Evolutionary conservation across 2,329 filamentous ascomycete genomes (phyloP).

Genomic region (Colletotrichum orchidophilum): DNA sequence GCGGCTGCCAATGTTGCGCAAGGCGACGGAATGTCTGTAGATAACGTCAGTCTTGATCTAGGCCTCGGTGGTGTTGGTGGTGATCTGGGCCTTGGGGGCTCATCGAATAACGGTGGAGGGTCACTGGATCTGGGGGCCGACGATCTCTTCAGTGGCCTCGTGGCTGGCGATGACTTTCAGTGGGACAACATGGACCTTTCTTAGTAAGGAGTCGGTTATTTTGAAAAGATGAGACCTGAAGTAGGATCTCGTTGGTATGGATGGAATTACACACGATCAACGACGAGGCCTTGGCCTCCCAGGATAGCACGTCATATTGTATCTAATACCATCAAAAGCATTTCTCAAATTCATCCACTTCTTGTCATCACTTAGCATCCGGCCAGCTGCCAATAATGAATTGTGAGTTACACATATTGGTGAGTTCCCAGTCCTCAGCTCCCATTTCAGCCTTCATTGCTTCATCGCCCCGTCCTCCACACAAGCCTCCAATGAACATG

Average conservation of each 20-base stretch:
- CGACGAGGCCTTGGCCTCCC: not conserved
- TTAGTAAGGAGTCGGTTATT: not conserved
- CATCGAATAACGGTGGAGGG: constrained; percentile 46
- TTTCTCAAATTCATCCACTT: not conserved
- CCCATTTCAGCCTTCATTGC: constrained; percentile 51
- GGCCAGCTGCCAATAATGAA: constrained; percentile 60
- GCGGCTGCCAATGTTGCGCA: constrained; percentile 45
- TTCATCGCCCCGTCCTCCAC: constrained; percentile 58
- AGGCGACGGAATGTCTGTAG: constrained; percentile 51
- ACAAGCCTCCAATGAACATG: constrained; percentile 69
- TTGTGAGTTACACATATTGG: constrained; percentile 71
- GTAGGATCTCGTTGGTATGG: not conserved
- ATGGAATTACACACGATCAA: not conserved
- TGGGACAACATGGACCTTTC: constrained; percentile 49
- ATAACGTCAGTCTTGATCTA: constrained; percentile 57
- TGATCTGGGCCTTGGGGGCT: constrained; percentile 48
- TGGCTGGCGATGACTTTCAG: constrained; percentile 55
- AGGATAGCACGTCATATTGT: constrained; percentile 1
- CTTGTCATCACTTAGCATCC: not conserved
- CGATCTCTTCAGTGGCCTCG: constrained; percentile 49
- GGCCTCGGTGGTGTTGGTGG: constrained; percentile 49
- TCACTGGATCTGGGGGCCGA: constrained; percentile 48
- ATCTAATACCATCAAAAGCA: constrained; percentile 25
- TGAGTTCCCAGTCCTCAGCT: constrained; percentile 74
- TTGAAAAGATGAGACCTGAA: not conserved